Base-by-base conservation (phyloP, 768 basidiomycete genomes). In the Lactarius pseudohatsudake region DNA sequence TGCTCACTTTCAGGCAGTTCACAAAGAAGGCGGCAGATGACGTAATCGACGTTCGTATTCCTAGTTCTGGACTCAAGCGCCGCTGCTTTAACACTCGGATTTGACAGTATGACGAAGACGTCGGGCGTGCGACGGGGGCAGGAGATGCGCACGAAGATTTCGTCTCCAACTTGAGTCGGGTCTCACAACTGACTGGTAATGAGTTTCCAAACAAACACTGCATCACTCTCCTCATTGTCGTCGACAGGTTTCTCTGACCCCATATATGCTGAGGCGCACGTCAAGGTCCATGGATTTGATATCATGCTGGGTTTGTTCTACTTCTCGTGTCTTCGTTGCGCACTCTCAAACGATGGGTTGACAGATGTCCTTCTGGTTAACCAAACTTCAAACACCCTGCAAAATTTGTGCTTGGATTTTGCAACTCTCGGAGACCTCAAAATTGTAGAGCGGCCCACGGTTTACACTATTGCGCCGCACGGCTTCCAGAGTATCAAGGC, bases 401-500 rank as follows among this genome's bases (percentile, higher is more conserved):
- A 98, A 76, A 98, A 97, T 75, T 86, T 99, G 3, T 96, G 95
- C 73, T 82, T 98, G 63, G 97, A 99, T 76, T 98, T 99, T 72
- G 95, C 97, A 0, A 98, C 97, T 2, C 81, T 99, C 2, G 97
- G 96, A 28, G 97, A 98, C 74, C 84, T 99, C 61, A 98, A 98
- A 76, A 88, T 99, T 15, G 94, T 98, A 26, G 97, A 98, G 75
- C 85, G 95, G n/a, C 96, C 97, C 2, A 82, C 92, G 1, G 89
- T 94, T 8, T 92, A 96, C 73, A 98, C 96, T 0, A 85, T 98
- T 47, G 96, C 88, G 1, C 97, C 96, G 0, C 94, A 98, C 73
- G 91, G 92, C 22, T 99, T 98, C 90, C 96, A 97, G 78, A 94
- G 90, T 75, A 94, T 98, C 80, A 98, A 98, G 76, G 94, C 96